Base-by-base conservation (phyloP, 495 filamentous ascomycete genomes). In the Beverwykella pulmonaria region DNA sequence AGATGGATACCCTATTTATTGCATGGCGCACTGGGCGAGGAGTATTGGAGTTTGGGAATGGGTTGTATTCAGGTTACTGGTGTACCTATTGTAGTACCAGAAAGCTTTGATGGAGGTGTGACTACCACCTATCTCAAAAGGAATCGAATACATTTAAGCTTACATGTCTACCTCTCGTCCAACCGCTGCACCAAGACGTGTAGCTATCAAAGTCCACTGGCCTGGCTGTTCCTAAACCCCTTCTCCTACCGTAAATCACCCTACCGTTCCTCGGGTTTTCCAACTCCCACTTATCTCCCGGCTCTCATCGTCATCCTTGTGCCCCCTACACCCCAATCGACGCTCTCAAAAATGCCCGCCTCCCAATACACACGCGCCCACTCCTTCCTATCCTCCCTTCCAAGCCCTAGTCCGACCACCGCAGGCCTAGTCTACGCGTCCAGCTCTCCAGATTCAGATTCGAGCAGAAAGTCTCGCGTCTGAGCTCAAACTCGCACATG, bases 261-360 rank as follows among this genome's bases (percentile, higher is more conserved):
- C 30, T 34, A 12, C 30, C 12, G 5, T 34, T 4, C 12, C 30
- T 5, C 4, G 12, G 30, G 12, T 12, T 34, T 34, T 5, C 4
- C 12, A 34, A 4, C 12, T 34, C 30, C 30, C 30, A 34, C 30
- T 12, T 34, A 5, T 34, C 4, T 34, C 4, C n/a, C 49, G 9
- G 4, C 26, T 17, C 49, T 23, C 4, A 34, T 44, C 34, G 1
- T 22, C 55, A 3, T 46, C 55, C 34, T 26, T 30, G 12, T 17
- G 7, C 25, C 30, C n/a, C 34, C 50, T 32, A 63, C 9, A 7
- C 22, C 20, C 19, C 49, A 56, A 12, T 6, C 2, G 22, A 53
- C 36, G 25, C 32, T 41, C 19, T 23, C 32, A 65, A 46, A 59
- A 58, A 65, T 32, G 5, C 41, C 62, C 2, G 41, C 53, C 30